Conservation (phyloP, 2,329 filamentous ascomycete species). For the Berkeleyomyces rouxiae region DNA sequence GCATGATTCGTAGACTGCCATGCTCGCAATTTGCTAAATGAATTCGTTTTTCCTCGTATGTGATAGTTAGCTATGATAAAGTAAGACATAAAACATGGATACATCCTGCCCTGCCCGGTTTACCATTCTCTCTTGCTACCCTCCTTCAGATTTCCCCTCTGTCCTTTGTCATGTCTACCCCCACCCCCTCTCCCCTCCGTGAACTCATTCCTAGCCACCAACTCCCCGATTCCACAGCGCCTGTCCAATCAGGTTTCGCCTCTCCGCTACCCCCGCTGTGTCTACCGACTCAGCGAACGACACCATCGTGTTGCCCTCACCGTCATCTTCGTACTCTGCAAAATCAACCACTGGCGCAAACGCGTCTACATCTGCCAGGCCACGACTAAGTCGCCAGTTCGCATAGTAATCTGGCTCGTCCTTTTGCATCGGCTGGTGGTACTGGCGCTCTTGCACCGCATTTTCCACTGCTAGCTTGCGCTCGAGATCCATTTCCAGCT, state of each 20-base stretch:
- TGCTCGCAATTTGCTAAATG: neutral
- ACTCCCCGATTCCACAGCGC: neutral
- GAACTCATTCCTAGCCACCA: neutral
- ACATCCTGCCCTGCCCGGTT: neutral
- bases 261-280: neutral
- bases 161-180: neutral
- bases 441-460: conserved; percentile 1
- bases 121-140: neutral
- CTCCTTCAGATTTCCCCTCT: neutral
- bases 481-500: conserved; percentile 6
- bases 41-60: neutral
- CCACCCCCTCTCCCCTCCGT: neutral
- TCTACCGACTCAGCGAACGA: neutral
- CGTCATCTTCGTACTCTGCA: neutral
- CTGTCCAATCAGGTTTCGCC: neutral
- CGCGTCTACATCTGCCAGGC: neutral
- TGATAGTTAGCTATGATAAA: neutral
- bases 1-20: neutral
- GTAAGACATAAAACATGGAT: neutral
- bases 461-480: conserved; percentile 3
- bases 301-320: neutral
- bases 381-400: neutral
- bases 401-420: neutral
- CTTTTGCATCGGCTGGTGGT: neutral
- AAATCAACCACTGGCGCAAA: neutral